Conservation (phyloP, 768 basidiomycete species). For the Trametopsis cervina region DNA sequence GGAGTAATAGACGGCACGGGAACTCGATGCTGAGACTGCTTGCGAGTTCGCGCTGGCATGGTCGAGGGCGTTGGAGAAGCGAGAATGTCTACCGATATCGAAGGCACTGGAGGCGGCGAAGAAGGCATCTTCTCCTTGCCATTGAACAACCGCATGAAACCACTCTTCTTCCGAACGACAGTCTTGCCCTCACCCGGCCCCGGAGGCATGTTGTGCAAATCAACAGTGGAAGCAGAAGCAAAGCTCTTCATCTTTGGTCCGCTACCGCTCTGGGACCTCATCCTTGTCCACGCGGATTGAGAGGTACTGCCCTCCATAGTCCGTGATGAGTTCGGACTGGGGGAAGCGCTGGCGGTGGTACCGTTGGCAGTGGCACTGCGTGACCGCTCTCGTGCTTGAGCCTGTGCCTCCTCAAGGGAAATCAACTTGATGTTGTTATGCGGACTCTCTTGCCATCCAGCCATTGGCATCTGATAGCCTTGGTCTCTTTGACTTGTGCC, state of each 20-base stretch:
- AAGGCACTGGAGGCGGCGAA: constrained; percentile 52
- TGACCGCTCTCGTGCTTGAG: constrained; percentile 46
- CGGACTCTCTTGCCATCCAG: constrained; percentile 45
- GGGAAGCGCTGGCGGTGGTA: constrained; percentile 12
- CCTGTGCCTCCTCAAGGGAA: constrained; percentile 73
- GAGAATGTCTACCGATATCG: constrained; percentile 23
- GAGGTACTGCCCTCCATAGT: constrained; percentile 13
- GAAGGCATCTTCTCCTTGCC: constrained; percentile 38
- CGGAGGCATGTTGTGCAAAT: constrained; percentile 11
- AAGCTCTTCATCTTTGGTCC: constrained; percentile 35
- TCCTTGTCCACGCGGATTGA: constrained; percentile 30
- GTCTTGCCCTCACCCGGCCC: constrained; percentile 26
- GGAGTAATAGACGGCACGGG: constrained; percentile 23
- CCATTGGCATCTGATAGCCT: neutral
- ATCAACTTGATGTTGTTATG: constrained; percentile 53
- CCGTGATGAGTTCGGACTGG: constrained; percentile 17
- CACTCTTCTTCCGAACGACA: constrained; percentile 75
- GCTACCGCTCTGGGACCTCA: constrained; percentile 53
- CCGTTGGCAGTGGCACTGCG: constrained; percentile 32
- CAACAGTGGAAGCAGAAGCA: neutral
- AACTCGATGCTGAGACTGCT: constrained; percentile 19
- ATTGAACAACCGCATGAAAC: constrained; percentile 73
- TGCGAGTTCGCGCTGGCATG: constrained; percentile 18
- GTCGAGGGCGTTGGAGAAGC: constrained; percentile 11
- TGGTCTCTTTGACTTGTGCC: neutral